A percentile compares a stretch with the other conserved stretches of the same genome.
Evolutionary conservation across 495 filamentous ascomycete genomes (phyloP).

Genomic region (Hypomontagnella monticulosa): DNA sequence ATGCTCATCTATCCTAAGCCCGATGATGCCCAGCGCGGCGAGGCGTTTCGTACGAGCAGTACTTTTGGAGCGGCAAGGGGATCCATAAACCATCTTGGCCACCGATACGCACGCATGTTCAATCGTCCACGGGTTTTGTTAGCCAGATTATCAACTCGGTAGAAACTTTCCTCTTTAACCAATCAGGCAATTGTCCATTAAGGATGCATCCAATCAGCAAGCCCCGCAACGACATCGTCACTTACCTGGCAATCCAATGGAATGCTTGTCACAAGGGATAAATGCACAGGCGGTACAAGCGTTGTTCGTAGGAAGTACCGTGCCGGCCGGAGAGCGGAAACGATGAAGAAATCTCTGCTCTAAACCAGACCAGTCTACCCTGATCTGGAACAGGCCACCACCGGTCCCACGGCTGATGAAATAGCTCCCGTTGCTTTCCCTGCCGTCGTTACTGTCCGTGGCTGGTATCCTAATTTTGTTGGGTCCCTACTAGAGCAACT

Average conservation of each 20-base stretch:
- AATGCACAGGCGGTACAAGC: slow-evolving; percentile 39
- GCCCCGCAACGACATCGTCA: slow-evolving; percentile 42
- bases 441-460: slow-evolving; percentile 7
- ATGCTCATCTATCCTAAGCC: slow-evolving; percentile 32
- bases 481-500: not conserved
- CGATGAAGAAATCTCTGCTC: slow-evolving; percentile 31
- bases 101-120: slow-evolving; percentile 39
- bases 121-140: slow-evolving; percentile 42
- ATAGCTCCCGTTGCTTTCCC: slow-evolving; percentile 9
- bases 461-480: slow-evolving; percentile 4
- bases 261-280: slow-evolving; percentile 44
- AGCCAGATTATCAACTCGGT: slow-evolving; percentile 41
- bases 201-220: slow-evolving; percentile 33
- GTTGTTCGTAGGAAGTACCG: slow-evolving; percentile 26
- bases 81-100: slow-evolving; percentile 39
- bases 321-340: slow-evolving; percentile 37
- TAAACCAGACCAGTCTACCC: slow-evolving; percentile 7
- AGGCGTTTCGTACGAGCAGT: slow-evolving; percentile 29
- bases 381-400: slow-evolving; percentile 24
- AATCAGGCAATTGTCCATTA: slow-evolving; percentile 41
- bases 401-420: slow-evolving; percentile 29
- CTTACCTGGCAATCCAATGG: slow-evolving; percentile 39
- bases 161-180: slow-evolving; percentile 42
- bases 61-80: slow-evolving; percentile 38
- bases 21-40: slow-evolving; percentile 43